These are phyloP conservation scores for Passiflora organensis DNA, from an alignment of 345 rosid genomes.

Conservation along the genomic window DNA sequence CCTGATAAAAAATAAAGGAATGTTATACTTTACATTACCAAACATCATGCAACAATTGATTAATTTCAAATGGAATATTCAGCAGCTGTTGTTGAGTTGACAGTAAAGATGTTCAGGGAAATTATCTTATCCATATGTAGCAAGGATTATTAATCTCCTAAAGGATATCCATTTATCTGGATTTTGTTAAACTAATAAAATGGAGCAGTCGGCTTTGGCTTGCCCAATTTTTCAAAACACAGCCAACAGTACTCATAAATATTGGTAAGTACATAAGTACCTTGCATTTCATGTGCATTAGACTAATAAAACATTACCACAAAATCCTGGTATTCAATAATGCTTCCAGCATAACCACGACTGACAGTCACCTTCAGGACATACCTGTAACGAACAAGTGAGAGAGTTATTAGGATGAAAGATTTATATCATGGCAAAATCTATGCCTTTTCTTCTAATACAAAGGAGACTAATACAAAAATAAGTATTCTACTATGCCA, in stretches of 20 bases:
- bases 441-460: background rate
- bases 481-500: background rate
- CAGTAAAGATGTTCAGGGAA: too few relatives aligned
- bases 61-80: background rate
- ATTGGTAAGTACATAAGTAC: background rate
- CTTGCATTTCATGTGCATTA: background rate
- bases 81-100: too few relatives aligned
- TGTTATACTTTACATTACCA: background rate
- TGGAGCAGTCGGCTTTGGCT: too few relatives aligned
- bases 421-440: background rate
- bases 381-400: constrained; percentile 52
- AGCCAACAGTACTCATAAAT: too few relatives aligned
- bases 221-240: too few relatives aligned
- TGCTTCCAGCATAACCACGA: constrained; percentile 91
- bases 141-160: too few relatives aligned
- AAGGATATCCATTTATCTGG: too few relatives aligned
- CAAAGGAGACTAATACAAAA: background rate
- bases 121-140: background rate
- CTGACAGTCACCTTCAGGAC: constrained; percentile 84
- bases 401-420: constrained; percentile 2
- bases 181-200: too few relatives aligned
- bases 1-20: constrained; percentile 36
- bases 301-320: constrained; percentile 45
- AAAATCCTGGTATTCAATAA: constrained; percentile 88
- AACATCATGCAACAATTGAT: background rate